Base-by-base conservation (phyloP, 108 stramenopile species). In the Cyclotella choctawhatcheeana region DNA sequence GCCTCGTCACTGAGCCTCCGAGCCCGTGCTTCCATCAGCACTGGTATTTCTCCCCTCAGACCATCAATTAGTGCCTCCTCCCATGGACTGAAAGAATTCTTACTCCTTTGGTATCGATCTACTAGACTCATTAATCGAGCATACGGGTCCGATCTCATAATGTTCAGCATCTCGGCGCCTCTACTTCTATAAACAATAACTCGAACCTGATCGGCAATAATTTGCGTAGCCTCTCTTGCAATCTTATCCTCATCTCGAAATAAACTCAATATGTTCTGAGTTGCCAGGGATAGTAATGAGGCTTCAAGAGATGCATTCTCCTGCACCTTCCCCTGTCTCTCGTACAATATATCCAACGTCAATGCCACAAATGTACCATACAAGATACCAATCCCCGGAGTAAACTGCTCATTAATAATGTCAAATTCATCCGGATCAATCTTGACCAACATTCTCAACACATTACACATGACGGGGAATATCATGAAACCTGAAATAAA, bases 351-450 rank as follows among this genome's bases (percentile, higher is more conserved):
- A 21, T 70, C 68, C 22, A 88, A 53, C 2, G 90, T 91, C 62
- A 91, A 82, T 16, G 87, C 86, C 10, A 86, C 67, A 48, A 85
- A 86, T n/a, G 90, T 91, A 83, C 90, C 90, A 60, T 86, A 91
- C 18, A 91, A 64, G 35, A 91, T 91, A 33, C 86, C 73, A 40
- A 91, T 73, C n/a, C 90, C 90, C 12, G 90, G 90, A 8, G 68
- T 76, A 52, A 88, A 86, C 40, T 84, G 68, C 14, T 69, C 68
- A 44, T 69, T 69, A 21, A 66, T 69, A n/a, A 61, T 76, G 21
- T 61, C 73, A 37, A 65, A 60, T 29, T 75, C 58, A 34, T 75
- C 74, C 10, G 55, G 26, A 10, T 30, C 25, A 50, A 74, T 40
- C 44, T 67, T 50, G 2, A 74, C 66, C 8, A 74, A 51, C 7